Base-by-base conservation (phyloP, 306 rosid species). In the Lathyrus sativus region DNA sequence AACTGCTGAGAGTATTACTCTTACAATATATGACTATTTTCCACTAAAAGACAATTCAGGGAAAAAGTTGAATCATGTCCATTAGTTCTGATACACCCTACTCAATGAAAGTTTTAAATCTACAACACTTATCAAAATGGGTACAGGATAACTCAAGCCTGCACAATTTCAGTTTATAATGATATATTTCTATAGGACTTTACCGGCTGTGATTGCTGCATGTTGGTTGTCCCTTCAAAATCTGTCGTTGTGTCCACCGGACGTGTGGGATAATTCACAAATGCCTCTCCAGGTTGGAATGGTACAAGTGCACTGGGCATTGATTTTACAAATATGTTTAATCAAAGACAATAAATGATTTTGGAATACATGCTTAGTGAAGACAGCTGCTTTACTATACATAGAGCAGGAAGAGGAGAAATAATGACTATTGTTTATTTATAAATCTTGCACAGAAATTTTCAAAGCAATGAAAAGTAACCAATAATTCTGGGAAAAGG, bases 191-290 rank as follows among this genome's bases (percentile, higher is more conserved):
- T 4, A 11, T 44, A n/a, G 14, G 49, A 44, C 6, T 44, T 44
- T 18, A 92, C 98, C 82, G 84, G 79, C 78, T 88, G 96, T 62
- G 95, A 43, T 72, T 95, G 85, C 80, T 92, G 98, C 81, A 89
- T 79, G 79, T 78, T 92, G 65, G 96, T 76, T 67, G 96, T 89
- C 70, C 98, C 98, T 82, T 88, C 96, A 82, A 92, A 92, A 76
- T 92, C 96, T 35, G 96, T 86, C 61, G 89, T 83, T 62, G 96
- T 88, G 80, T 92, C 98, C 51, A 92, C 98, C 1, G 96, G 96
- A 58, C 98, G 96, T 61, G 82, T 85, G 73, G 89, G 95, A 83
- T 92, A 92, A 76, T 83, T 92, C 46, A 92, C 96, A 72, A 76
- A 78, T 77, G 88, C 81, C 80, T 90, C 98, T 67, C 89, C 96